phyloP scores from a whole-genome alignment of 2,329 filamentous ascomycete species.

The Fusarium sp. region DNA sequence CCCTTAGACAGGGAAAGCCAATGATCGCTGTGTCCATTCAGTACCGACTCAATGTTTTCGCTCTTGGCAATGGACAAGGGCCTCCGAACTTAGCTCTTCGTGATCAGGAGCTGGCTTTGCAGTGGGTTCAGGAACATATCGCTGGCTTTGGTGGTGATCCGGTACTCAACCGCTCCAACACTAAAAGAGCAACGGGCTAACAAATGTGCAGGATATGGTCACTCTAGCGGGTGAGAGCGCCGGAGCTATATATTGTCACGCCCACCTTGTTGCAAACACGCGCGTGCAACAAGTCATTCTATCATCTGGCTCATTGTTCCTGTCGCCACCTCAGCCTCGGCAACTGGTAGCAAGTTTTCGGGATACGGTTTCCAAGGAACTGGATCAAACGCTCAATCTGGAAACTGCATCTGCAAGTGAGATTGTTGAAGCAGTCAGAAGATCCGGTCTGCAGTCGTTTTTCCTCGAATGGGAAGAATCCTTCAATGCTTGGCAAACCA shows the following conservation, averaged over 20 bases:
- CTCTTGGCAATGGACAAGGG: slow-evolving; percentile 52
- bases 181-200: accelerated
- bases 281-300: slow-evolving; percentile 45
- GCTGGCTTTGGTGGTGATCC: slow-evolving; percentile 42
- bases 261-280: slow-evolving; percentile 49
- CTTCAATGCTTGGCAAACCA: slow-evolving; percentile 1
- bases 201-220: slow-evolving; percentile 45
- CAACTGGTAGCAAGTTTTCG: not conserved
- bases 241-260: slow-evolving; percentile 56
- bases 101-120: slow-evolving; percentile 47
- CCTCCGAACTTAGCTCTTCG: slow-evolving; percentile 48
- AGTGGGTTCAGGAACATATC: slow-evolving; percentile 43
- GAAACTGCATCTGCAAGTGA: not conserved
- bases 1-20: slow-evolving; percentile 39
- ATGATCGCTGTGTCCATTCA: slow-evolving; percentile 33
- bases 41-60: slow-evolving; percentile 46
- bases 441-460: not conserved
- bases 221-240: slow-evolving; percentile 57
- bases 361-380: not conserved
- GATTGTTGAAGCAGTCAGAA: slow-evolving; percentile 1
- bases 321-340: slow-evolving; percentile 53
- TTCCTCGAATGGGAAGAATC: slow-evolving; percentile 12
- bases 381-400: slow-evolving; percentile 35
- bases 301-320: slow-evolving; percentile 53
- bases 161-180: slow-evolving; percentile 3